Percentiles rank a stretch among this genome's conserved stretches.
Evolutionary conservation across 805 yeast genomes (phyloP).

Genomic region (Schwanniomyces polymorphus): DNA sequence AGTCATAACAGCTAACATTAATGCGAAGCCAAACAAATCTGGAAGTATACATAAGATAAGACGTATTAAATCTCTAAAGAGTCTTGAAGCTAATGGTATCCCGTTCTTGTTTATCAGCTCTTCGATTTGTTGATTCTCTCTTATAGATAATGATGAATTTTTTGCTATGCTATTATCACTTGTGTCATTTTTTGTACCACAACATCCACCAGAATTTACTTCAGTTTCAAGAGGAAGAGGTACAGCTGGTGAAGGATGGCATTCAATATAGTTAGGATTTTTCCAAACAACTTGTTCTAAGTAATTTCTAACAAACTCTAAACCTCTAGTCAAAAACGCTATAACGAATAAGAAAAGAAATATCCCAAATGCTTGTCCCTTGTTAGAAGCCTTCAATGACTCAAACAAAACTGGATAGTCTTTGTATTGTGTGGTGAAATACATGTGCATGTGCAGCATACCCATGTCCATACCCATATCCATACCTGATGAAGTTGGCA

Average conservation of each 20-base stretch:
- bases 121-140: background rate
- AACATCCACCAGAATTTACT: slow-evolving; percentile 1
- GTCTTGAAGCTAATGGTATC: slow-evolving; percentile 14
- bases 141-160: background rate
- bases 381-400: slow-evolving; percentile 49
- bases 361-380: slow-evolving; percentile 72
- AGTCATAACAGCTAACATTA: slow-evolving; percentile 81
- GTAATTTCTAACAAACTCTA: slow-evolving; percentile 59
- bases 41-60: slow-evolving; percentile 56
- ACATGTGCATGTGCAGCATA: slow-evolving; percentile 54
- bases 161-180: background rate
- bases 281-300: slow-evolving; percentile 67
- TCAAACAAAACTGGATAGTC: slow-evolving; percentile 66
- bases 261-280: slow-evolving; percentile 30
- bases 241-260: slow-evolving; percentile 14
- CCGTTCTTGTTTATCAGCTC: slow-evolving; percentile 1
- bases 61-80: slow-evolving; percentile 56
- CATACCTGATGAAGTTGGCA: background rate
- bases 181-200: background rate
- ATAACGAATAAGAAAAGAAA: slow-evolving; percentile 60
- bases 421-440: slow-evolving; percentile 49
- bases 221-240: background rate
- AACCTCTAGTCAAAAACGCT: slow-evolving; percentile 59
- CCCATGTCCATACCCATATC: slow-evolving; percentile 18
- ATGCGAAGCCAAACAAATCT: slow-evolving; percentile 65